These are phyloP conservation scores for Aspergillus fructus DNA, from an alignment of 2,329 filamentous ascomycete species.

Conservation along the genomic window DNA sequence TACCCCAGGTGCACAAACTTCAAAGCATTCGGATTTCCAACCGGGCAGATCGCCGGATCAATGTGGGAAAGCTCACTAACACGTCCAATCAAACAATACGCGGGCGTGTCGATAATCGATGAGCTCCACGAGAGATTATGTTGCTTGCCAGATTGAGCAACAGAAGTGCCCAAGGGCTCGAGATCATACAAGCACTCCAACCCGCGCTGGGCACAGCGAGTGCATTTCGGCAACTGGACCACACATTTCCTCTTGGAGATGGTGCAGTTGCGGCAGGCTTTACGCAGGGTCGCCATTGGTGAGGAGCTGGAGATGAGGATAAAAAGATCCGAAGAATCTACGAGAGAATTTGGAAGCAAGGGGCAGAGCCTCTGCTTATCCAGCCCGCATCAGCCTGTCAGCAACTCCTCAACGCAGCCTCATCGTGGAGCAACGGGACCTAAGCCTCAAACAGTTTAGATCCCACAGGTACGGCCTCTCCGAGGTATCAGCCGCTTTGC, in stretches of 20 bases:
- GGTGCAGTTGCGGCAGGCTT: slow-evolving; percentile 4
- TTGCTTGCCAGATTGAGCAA: background rate
- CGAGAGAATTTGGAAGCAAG: too few species aligned
- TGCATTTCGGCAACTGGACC: slow-evolving; percentile 4
- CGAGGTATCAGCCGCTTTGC: too few species aligned
- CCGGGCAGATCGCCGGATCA: slow-evolving; percentile 1
- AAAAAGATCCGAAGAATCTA: too few species aligned
- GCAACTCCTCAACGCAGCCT: too few species aligned
- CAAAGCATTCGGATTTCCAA: background rate
- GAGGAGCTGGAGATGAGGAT: too few species aligned
- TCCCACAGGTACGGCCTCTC: too few species aligned
- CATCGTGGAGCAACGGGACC: too few species aligned
- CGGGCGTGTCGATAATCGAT: background rate
- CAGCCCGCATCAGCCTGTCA: too few species aligned
- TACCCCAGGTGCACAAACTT: background rate
- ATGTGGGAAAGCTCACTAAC: background rate
- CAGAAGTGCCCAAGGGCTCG: background rate
- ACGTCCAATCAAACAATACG: slow-evolving; percentile 2
- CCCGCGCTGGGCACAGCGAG: slow-evolving; percentile 3
- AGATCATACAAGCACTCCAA: slow-evolving; percentile 5
- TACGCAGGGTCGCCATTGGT: slow-evolving; percentile 2
- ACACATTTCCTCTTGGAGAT: slow-evolving; percentile 5
- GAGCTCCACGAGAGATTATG: background rate
- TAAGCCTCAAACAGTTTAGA: too few species aligned
- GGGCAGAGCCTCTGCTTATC: too few species aligned